Base-by-base conservation (phyloP, 164 flowering plant genomes). In the Stephania yunnanensis region DNA sequence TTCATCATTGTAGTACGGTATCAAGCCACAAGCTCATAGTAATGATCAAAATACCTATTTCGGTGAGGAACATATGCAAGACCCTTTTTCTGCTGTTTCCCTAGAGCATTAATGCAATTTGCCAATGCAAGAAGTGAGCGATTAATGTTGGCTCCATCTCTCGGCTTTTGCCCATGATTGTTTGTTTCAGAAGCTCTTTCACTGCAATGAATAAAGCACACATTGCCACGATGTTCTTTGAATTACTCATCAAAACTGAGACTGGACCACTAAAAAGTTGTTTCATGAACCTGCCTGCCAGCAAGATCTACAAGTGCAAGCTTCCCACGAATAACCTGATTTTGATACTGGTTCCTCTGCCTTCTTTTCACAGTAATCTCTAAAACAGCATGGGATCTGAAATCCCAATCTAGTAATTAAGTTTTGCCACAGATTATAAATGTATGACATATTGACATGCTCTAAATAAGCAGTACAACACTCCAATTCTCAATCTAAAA, bases 301-400 rank as follows among this genome's bases (percentile, higher is more conserved):
- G 98, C 98, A 82, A 93, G 95, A 86, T 93, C 97, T 72, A 92
- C 98, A 69, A 93, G 93, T 71, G 98, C 92, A 82, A 93, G 95
- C 82, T 93, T 93, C 77, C 97, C 98, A 71, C 81, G 81, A 74
- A 93, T 78, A 70, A 93, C 85, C 81, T 90, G 97, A 84, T 87
- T 86, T 55, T 81, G 84, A 71, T 90, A 90, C 71, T 89, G 83
- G 71, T 85, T 88, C 79, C 74, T 88, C 80, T 85, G 91, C 71
- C 82, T 92, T 78, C 95, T 87, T 79, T 82, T 87, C 53, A 93
- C 94, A 72, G 81, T 86, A 78, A 93, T 92, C 87, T 89, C 97
- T 81, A 93, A 77, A 69, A 93, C 98, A 67, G 98, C 98, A 87
- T 93, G 98, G 65, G 97, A 92, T 44, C 97, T 92, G 85, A 72